Evolutionary conservation across 2,329 filamentous ascomycete genomes (phyloP).

Genomic region (Epichloe sibirici): DNA sequence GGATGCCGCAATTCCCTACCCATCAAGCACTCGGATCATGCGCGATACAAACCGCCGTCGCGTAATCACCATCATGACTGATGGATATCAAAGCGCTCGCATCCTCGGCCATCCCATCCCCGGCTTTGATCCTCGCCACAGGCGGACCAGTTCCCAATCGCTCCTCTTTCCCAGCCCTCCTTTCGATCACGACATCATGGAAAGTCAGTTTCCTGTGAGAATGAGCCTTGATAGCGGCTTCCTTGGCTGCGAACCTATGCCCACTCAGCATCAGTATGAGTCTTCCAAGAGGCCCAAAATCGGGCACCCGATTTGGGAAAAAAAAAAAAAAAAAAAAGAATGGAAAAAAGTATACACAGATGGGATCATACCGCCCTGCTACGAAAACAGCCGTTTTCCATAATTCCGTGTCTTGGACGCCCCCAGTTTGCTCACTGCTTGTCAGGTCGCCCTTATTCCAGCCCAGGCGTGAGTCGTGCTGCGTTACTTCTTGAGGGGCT

Average conservation of each 20-base stretch:
- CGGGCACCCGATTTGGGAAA: not conserved
- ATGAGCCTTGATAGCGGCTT: conserved; percentile 63
- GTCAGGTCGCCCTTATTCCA: not conserved
- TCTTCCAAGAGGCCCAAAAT: too few relatives aligned
- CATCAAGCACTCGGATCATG: conserved; percentile 6
- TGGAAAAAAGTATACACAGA: not conserved
- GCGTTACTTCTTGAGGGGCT: conserved; percentile 21
- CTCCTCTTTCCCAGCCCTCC: conserved; percentile 12
- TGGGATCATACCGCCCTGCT: conserved; percentile 20
- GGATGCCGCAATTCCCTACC: not conserved
- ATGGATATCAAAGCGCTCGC: conserved; percentile 63
- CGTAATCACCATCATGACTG: conserved; percentile 78
- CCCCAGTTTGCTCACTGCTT: not conserved
- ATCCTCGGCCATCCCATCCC: conserved; percentile 17
- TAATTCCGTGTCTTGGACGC: conserved; percentile 9
- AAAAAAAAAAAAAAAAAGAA: not conserved
- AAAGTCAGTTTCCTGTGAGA: conserved; percentile 45
- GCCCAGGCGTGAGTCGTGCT: conserved; percentile 12
- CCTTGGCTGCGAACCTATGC: conserved; percentile 57
- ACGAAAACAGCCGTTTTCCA: conserved; percentile 25
- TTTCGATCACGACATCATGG: conserved; percentile 44
- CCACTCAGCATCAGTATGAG: not conserved
- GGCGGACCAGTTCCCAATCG: conserved; percentile 29
- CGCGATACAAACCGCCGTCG: conserved; percentile 57
- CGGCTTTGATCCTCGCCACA: conserved; percentile 28